Evolutionary conservation across 768 basidiomycete genomes (phyloP), one percentile per base, ranked within the genome.

Genomic region (Cantharellus anzutake): DNA sequence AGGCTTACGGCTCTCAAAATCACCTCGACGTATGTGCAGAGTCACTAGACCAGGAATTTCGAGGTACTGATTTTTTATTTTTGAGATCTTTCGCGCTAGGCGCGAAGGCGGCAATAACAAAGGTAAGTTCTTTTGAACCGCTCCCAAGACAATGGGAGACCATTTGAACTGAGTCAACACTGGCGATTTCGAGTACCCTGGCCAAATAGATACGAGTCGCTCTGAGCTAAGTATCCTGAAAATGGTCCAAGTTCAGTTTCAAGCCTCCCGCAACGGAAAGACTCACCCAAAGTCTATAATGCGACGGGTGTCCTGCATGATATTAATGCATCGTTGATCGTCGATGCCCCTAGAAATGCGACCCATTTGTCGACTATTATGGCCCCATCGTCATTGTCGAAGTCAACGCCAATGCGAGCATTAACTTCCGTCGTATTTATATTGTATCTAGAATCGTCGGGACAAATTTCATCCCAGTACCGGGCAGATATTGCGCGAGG

Each of bases 81-180:
- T 37, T 5, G 56, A 57, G 41, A 57, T 37, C 40, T 42, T 14
- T 37, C 56, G 44, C 11, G 44, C 29, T 11, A 48, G 44, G 44
- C 35, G 38, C 38, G 5, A 41, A 41, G 14, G 7, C 14, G 56
- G 56, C 5, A 42, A 5, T 5, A 81, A 77, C 50, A 76, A 68
- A 4, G 71, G 68, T 1, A 70, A 65, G 63, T 84, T 83, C 16
- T 67, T 66, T 20, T 69, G 63, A 65, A 78, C 80, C 0, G 74
- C 74, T n/a, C 66, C 66, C 53, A 78, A 69, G 60, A 84, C 71
- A 2, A 84, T 74, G 0, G 80, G 73, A 0, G 84, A 84, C 81
- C 81, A 84, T 16, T 73, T 70, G 66, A 80, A 81, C 41, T 75
- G 63, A 3, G 67, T 70, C 5, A 78, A 60, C 41, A 76, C 64